Evolutionary conservation across 2,329 filamentous ascomycete species (phyloP), one percentile per base, ranked within the genome.

Genomic region (Nemania serpens): DNA sequence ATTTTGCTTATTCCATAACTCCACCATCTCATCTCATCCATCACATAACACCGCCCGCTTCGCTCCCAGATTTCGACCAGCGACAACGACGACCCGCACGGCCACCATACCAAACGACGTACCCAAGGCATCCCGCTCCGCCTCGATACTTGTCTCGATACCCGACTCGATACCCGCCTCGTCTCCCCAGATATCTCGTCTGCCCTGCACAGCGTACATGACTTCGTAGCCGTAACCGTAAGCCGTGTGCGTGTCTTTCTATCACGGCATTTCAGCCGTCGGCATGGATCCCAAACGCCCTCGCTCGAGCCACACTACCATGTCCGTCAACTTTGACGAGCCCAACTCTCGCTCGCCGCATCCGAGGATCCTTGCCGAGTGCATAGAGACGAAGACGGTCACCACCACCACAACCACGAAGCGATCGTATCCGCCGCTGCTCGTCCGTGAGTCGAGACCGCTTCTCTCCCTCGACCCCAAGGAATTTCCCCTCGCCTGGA

Each of bases 361-460:
- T 77, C 68, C 75, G 7, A 72, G 74, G 36, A 71, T 81, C 64
- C 78, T 88, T 48, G 84, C 84, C 62, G 85, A 88, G 69, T 88
- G 85, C 67, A 84, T 88, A 70, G 86, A 88, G 76, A 88, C 86
- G 15, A 88, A 86, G 74, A 88, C 85, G 11, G 87, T 97, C 64
- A 97, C 93, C 1, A 97, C 94, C 0, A 97, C 93, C 0, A 97
- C 93, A 0, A 96, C 92, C 0, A 96, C 93, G 1, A 91, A 92
- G 66, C 88, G 75, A 82, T 91, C 76, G 76, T 96, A 95, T 67
- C 93, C 94, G 48, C 92, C 92, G n/a, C 81, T 97, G 59, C 82
- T 91, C 58, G 86, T 97, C 67, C 88, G 87, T 66, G 85, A 91
- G 61, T 89, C 91, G 22, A 85, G 86, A 55, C 85, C 87, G 53